phyloP scores from a whole-genome alignment of 2,329 filamentous ascomycete genomes.

The Pyricularia pennisetigena region DNA sequence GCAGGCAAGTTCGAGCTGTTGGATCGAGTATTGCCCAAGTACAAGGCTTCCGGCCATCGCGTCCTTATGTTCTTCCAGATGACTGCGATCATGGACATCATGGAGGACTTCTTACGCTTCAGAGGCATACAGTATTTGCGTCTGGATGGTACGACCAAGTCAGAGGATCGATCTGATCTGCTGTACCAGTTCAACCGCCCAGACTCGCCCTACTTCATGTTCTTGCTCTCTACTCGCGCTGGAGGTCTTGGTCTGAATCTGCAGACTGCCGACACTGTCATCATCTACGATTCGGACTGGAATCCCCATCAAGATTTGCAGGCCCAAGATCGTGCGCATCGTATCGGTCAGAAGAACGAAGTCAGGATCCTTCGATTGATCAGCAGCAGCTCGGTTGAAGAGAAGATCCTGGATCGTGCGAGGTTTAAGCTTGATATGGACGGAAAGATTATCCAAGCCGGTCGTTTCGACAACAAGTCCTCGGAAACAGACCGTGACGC shows the following conservation, averaged over 20 bases:
- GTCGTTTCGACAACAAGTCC: slow-evolving; percentile 99
- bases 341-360: slow-evolving; percentile 99
- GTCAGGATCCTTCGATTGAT: slow-evolving; percentile 93
- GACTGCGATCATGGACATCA: slow-evolving; percentile 99
- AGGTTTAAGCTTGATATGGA: slow-evolving; percentile 99
- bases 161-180: slow-evolving; percentile 89
- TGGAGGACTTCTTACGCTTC: slow-evolving; percentile 93
- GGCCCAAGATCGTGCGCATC: slow-evolving; percentile 98
- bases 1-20: slow-evolving; percentile 95
- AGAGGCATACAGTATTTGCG: slow-evolving; percentile 79
- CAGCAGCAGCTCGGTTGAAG: slow-evolving; percentile 93
- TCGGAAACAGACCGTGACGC: slow-evolving; percentile 97
- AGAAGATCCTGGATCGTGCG: slow-evolving; percentile 94
- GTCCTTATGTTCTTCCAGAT: slow-evolving; percentile 99
- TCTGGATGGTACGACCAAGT: slow-evolving; percentile 93
- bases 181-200: slow-evolving; percentile 84
- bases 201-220: slow-evolving; percentile 90
- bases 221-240: slow-evolving; percentile 94
- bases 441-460: slow-evolving; percentile 97
- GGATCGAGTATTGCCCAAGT: slow-evolving; percentile 88
- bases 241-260: slow-evolving; percentile 96
- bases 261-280: slow-evolving; percentile 96
- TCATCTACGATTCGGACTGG: slow-evolving; percentile 99
- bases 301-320: slow-evolving; percentile 99
- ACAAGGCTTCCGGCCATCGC: slow-evolving; percentile 81